These are phyloP conservation scores for Westerdykella aurantiaca DNA, from an alignment of 2,329 filamentous ascomycete genomes.

Conservation along the genomic window DNA sequence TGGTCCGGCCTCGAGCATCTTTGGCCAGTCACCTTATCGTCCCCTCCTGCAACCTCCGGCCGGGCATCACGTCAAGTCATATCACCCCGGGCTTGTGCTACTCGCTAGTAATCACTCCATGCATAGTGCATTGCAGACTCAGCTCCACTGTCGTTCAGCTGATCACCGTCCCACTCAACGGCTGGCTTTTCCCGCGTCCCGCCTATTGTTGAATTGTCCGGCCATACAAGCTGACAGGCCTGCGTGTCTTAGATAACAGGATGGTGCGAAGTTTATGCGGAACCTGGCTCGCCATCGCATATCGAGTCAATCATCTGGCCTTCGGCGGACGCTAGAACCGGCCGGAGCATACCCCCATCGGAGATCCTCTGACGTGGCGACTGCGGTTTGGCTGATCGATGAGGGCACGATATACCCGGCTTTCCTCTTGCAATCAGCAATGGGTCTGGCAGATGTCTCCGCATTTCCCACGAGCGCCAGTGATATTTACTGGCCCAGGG, in stretches of 20 bases:
- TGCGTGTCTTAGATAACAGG: conserved; percentile 38
- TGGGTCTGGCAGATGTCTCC: conserved; percentile 29
- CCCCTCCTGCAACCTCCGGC: conserved; percentile 36
- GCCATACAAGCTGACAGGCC: conserved; percentile 40
- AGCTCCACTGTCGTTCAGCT: conserved; percentile 33
- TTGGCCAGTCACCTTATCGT: conserved; percentile 47
- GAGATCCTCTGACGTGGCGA: conserved; percentile 51
- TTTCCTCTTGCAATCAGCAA: conserved; percentile 37
- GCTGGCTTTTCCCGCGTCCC: conserved; percentile 34
- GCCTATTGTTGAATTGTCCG: conserved; percentile 39
- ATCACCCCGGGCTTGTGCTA: conserved; percentile 29
- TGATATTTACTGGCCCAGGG: conserved; percentile 24
- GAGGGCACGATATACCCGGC: conserved; percentile 33
- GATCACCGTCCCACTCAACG: conserved; percentile 37
- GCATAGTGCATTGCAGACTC: conserved; percentile 36
- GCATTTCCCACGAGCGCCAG: conserved; percentile 23
- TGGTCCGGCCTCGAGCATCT: conserved; percentile 19
- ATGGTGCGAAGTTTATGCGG: conserved; percentile 41
- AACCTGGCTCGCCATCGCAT: conserved; percentile 41
- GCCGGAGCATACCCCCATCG: conserved; percentile 44
- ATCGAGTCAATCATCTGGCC: conserved; percentile 41
- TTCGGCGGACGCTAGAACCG: conserved; percentile 42
- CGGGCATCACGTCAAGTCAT: conserved; percentile 33
- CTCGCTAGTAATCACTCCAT: conserved; percentile 32
- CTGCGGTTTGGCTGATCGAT: conserved; percentile 40